phyloP scores from a whole-genome alignment of 805 yeast genomes.

The Candida loeiensis region DNA sequence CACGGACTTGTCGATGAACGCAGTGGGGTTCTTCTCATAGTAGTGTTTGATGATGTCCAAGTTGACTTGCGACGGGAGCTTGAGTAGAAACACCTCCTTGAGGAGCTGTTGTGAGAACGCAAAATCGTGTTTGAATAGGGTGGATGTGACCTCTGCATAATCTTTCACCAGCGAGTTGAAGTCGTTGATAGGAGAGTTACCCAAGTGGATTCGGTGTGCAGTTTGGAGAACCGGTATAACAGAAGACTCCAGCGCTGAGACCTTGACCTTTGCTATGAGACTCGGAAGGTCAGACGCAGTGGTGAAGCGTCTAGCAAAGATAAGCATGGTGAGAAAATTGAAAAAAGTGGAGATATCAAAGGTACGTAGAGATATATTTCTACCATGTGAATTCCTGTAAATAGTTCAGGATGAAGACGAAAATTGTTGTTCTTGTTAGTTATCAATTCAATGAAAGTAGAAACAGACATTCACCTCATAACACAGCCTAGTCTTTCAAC shows the following conservation, averaged over 20 bases:
- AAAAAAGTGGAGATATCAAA: background rate
- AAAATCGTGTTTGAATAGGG: slow-evolving; percentile 20
- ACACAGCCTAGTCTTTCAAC: too few species aligned
- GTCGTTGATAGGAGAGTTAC: slow-evolving; percentile 17
- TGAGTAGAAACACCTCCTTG: slow-evolving; percentile 27
- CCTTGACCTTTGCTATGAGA: slow-evolving; percentile 9
- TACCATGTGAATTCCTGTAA: too few species aligned
- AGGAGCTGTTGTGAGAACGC: slow-evolving; percentile 24
- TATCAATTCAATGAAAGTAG: too few species aligned
- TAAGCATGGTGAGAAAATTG: slow-evolving; percentile 1
- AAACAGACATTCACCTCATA: too few species aligned
- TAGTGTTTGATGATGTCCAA: slow-evolving; percentile 19
- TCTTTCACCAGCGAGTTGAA: slow-evolving; percentile 14
- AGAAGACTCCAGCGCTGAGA: slow-evolving; percentile 3
- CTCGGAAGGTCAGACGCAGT: slow-evolving; percentile 13
- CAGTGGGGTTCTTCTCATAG: slow-evolving; percentile 17
- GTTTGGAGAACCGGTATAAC: slow-evolving; percentile 21
- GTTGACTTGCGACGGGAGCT: slow-evolving; percentile 30
- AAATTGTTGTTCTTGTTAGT: too few species aligned
- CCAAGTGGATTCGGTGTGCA: slow-evolving; percentile 19
- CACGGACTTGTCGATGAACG: slow-evolving; percentile 29
- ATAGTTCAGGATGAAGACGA: too few species aligned
- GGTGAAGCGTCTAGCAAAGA: slow-evolving; percentile 2
- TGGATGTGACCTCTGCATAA: slow-evolving; percentile 14
- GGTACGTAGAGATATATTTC: background rate